Percentiles rank a stretch among this genome's conserved stretches.
Evolutionary conservation across 495 filamentous ascomycete genomes (phyloP).

Genomic region (Corynascus novoguineensis): DNA sequence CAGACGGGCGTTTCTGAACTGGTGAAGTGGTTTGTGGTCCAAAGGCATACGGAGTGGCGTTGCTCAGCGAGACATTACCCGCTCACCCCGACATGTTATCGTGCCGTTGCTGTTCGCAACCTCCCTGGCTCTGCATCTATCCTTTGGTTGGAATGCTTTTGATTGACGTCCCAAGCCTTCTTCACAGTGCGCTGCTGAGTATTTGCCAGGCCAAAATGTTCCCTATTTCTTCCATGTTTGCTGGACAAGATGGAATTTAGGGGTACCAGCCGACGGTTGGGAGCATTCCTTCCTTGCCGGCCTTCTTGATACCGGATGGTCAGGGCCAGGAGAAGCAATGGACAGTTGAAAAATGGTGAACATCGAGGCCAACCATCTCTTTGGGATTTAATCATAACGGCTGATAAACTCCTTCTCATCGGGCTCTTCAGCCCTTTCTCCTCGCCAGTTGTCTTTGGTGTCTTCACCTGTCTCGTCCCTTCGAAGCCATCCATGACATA

Average conservation of each 20-base stretch:
- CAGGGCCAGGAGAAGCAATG: constrained; percentile 17
- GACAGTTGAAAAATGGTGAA: constrained; percentile 2
- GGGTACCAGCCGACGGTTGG: constrained; percentile 5
- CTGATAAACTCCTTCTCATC: constrained; percentile 2
- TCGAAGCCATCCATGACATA: background rate
- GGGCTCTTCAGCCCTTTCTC: background rate
- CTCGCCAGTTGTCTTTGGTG: background rate
- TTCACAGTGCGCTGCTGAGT: constrained; percentile 8
- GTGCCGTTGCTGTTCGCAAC: background rate
- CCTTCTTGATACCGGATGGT: constrained; percentile 1
- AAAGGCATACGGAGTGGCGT: background rate
- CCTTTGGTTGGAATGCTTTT: constrained; percentile 22
- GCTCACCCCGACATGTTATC: background rate
- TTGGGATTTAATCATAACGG: constrained; percentile 10
- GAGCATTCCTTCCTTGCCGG: background rate
- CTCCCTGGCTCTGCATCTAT: background rate
- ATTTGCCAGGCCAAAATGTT: constrained; percentile 12
- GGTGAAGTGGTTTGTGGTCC: no score
- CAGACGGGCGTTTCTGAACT: background rate
- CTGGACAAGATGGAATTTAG: background rate
- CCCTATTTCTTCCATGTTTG: constrained; percentile 2
- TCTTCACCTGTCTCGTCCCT: background rate
- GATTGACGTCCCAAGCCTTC: constrained; percentile 18
- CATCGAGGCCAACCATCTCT: constrained; percentile 15
- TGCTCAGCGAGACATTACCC: background rate